A percentile compares a stretch with the other conserved stretches of the same genome.
Conservation (phyloP, 208 protist genomes). For the Leishmania lainsoni region DNA sequence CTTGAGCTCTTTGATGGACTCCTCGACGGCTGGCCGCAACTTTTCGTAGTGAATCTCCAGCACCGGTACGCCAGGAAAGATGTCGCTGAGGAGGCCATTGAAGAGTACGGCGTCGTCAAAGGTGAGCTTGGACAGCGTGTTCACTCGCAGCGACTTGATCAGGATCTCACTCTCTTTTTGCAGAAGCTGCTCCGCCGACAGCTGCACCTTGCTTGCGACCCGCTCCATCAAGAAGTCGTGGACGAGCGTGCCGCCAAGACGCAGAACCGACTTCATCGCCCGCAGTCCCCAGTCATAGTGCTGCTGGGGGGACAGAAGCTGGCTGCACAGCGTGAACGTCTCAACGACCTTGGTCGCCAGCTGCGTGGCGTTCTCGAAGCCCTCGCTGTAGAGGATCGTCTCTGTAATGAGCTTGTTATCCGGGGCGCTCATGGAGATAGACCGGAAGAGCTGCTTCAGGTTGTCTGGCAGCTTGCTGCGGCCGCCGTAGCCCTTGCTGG, state of each 20-base stretch:
- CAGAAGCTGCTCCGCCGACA: slow-evolving; percentile 65
- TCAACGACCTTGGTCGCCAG: slow-evolving; percentile 94
- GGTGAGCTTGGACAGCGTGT: slow-evolving; percentile 98
- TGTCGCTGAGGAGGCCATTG: slow-evolving; percentile 94
- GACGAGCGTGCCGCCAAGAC: slow-evolving; percentile 91
- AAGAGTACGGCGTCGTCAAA: slow-evolving; percentile 95
- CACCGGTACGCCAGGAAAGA: slow-evolving; percentile 93
- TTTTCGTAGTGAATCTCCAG: slow-evolving; percentile 94
- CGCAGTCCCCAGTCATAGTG: slow-evolving; percentile 99
- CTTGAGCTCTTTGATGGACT: slow-evolving; percentile 88
- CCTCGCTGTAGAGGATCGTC: slow-evolving; percentile 98
- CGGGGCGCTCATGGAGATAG: slow-evolving; percentile 98
- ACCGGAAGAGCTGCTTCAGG: slow-evolving; percentile 98
- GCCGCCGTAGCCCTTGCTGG: slow-evolving; percentile 98
- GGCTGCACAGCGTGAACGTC: slow-evolving; percentile 93
- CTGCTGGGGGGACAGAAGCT: slow-evolving; percentile 96
- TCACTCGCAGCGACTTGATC: slow-evolving; percentile 96
- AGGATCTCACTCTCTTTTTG: slow-evolving; percentile 93
- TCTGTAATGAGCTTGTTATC: slow-evolving; percentile 98
- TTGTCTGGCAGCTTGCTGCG: slow-evolving; percentile 99
- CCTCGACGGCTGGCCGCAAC: slow-evolving; percentile 90
- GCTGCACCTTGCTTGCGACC: slow-evolving; percentile 63
- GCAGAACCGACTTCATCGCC: slow-evolving; percentile 97
- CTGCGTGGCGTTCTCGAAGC: slow-evolving; percentile 95
- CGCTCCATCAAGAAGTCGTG: slow-evolving; percentile 87